phyloP scores from a whole-genome alignment of 495 filamentous ascomycete species.

The Podospora didyma region DNA sequence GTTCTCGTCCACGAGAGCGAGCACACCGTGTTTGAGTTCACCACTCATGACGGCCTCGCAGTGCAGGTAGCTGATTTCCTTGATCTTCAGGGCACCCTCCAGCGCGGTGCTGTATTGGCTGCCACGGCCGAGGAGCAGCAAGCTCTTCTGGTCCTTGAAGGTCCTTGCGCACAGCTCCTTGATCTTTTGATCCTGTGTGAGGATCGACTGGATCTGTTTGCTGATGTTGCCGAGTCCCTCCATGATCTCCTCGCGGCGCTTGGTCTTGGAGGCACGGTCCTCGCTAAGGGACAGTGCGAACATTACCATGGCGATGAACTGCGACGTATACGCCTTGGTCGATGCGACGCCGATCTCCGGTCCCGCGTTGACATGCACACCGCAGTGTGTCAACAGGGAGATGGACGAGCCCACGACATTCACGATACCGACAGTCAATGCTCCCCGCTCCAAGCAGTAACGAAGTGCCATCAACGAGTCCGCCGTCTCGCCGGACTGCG shows the following conservation, averaged over 20 bases:
- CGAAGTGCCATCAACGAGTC: slow-evolving; percentile 95
- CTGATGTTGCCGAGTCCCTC: slow-evolving; percentile 84
- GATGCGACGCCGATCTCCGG: slow-evolving; percentile 98
- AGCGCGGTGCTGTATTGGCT: slow-evolving; percentile 96
- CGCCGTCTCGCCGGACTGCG: slow-evolving; percentile 97
- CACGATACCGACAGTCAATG: slow-evolving; percentile 94
- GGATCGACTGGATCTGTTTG: slow-evolving; percentile 83
- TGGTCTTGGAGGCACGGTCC: slow-evolving; percentile 90
- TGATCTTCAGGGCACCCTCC: slow-evolving; percentile 98
- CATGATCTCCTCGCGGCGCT: slow-evolving; percentile 94
- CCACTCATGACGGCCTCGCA: slow-evolving; percentile 99
- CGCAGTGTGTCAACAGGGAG: slow-evolving; percentile 96
- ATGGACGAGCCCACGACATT: slow-evolving; percentile 98
- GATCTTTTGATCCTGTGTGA: slow-evolving; percentile 87
- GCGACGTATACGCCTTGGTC: slow-evolving; percentile 98
- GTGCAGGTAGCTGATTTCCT: slow-evolving; percentile 99
- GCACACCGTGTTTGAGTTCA: slow-evolving; percentile 96
- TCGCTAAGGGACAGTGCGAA: slow-evolving; percentile 94
- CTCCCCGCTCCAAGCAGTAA: slow-evolving; percentile 95
- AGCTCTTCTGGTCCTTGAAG: slow-evolving; percentile 95
- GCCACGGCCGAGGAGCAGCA: slow-evolving; percentile 88
- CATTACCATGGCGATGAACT: slow-evolving; percentile 99
- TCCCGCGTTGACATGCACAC: slow-evolving; percentile 98
- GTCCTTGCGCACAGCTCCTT: slow-evolving; percentile 85
- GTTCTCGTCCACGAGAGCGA: slow-evolving; percentile 96